Percentiles rank a stretch among this genome's conserved stretches.
Evolutionary conservation across 257 asterid species (phyloP).

Genomic region (Oldenlandia corymbosa): DNA sequence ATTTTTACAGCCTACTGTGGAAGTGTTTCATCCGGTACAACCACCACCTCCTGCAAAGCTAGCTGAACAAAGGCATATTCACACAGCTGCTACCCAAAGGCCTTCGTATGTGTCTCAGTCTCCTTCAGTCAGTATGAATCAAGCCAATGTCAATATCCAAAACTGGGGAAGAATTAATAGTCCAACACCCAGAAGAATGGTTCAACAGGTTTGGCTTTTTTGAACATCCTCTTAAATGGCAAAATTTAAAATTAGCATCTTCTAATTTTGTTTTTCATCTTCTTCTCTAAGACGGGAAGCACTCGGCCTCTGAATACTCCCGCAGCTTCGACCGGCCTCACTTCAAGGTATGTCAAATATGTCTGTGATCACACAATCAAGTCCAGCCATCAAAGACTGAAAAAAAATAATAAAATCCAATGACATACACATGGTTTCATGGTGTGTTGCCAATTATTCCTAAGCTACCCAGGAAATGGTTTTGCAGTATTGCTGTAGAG

Average conservation of each 20-base stretch:
- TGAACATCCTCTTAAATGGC: background rate
- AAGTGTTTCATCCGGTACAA: background rate
- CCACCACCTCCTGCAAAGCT: slow-evolving; percentile 3
- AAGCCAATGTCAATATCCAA: slow-evolving; percentile 11
- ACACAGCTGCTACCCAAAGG: slow-evolving; percentile 13
- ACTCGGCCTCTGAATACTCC: slow-evolving; percentile 6
- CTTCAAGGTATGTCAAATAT: slow-evolving; percentile 16
- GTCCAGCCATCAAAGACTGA: background rate
- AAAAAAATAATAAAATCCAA: background rate
- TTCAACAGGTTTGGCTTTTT: slow-evolving; percentile 23
- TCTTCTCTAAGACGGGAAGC: slow-evolving; percentile 22
- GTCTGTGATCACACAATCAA: background rate
- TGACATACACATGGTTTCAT: background rate
- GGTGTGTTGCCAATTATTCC: background rate
- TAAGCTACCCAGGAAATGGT: background rate
- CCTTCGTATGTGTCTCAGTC: slow-evolving; percentile 14
- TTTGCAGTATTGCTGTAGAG: background rate
- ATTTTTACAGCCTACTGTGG: background rate
- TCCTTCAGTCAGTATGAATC: background rate
- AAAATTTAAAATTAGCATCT: background rate
- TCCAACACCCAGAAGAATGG: slow-evolving; percentile 13
- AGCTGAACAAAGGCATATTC: slow-evolving; percentile 5
- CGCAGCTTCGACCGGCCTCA: slow-evolving; percentile 11
- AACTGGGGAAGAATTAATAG: slow-evolving; percentile 14
- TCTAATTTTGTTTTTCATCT: background rate